A percentile compares a stretch with the other conserved stretches of the same genome.
Conservation (phyloP, 108 stramenopile genomes). For the Fragilaria radians region DNA sequence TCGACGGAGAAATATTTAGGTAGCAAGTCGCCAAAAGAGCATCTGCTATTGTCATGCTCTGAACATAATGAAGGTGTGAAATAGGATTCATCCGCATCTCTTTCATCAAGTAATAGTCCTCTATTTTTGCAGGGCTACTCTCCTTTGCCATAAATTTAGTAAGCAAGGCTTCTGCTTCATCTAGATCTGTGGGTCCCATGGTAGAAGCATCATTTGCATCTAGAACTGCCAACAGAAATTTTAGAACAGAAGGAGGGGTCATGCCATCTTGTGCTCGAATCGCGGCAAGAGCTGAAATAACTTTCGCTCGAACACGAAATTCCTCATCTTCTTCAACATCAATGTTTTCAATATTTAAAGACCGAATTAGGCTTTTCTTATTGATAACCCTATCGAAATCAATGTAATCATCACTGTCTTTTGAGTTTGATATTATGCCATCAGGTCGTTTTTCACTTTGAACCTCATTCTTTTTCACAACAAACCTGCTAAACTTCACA, state of each 20-base stretch:
- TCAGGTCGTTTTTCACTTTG: slow-evolving; percentile 24
- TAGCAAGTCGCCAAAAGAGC: slow-evolving; percentile 69
- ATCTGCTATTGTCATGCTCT: slow-evolving; percentile 69
- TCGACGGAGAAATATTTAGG: slow-evolving; percentile 60
- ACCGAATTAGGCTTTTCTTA: slow-evolving; percentile 48
- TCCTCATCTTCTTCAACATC: slow-evolving; percentile 87
- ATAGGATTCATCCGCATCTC: slow-evolving; percentile 26
- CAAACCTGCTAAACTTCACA: slow-evolving; percentile 63
- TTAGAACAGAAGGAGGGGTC: slow-evolving; percentile 55
- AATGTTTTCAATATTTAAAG: slow-evolving; percentile 70
- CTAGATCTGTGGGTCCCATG: slow-evolving; percentile 4
- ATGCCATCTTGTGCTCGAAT: slow-evolving; percentile 79
- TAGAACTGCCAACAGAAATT: slow-evolving; percentile 67
- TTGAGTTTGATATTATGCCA: slow-evolving; percentile 30
- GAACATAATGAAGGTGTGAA: slow-evolving; percentile 50
- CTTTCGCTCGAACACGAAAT: slow-evolving; percentile 69
- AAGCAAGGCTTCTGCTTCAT: slow-evolving; percentile 25
- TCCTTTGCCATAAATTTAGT: slow-evolving; percentile 14
- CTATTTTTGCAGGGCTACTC: slow-evolving; percentile 16
- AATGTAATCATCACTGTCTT: slow-evolving; percentile 44
- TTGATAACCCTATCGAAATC: slow-evolving; percentile 67
- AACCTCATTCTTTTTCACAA: slow-evolving; percentile 60
- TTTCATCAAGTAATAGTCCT: slow-evolving; percentile 2
- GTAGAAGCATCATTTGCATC: slow-evolving; percentile 61
- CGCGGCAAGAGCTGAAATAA: slow-evolving; percentile 70